A percentile compares a stretch with the other conserved stretches of the same genome.
phyloP scores from a whole-genome alignment of 257 asterid species.

The Solanum etuberosum region DNA sequence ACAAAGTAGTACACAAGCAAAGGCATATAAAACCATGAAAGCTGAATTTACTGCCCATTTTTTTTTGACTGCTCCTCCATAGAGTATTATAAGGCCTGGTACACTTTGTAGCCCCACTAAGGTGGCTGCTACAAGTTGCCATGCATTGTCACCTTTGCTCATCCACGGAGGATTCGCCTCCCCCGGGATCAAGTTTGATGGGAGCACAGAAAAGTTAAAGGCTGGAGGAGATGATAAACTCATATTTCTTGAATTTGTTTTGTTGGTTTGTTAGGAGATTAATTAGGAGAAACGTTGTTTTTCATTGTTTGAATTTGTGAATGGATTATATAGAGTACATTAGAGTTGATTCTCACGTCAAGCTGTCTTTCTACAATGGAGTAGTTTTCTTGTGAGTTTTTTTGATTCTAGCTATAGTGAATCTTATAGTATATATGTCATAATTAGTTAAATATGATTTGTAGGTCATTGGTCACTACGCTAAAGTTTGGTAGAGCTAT shows the following conservation, averaged over 20 bases:
- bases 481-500: not conserved
- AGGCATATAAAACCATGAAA: slow-evolving; percentile 63
- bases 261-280: not conserved
- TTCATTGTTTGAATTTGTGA: not conserved
- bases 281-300: not conserved
- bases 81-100: slow-evolving; percentile 51
- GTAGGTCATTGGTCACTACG: slow-evolving; percentile 6
- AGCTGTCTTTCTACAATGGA: slow-evolving; percentile 14
- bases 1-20: slow-evolving; percentile 49
- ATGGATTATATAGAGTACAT: not conserved
- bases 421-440: not conserved
- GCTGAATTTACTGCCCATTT: slow-evolving; percentile 77
- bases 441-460: not conserved
- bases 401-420: not conserved
- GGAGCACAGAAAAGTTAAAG: slow-evolving; percentile 8
- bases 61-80: slow-evolving; percentile 63
- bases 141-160: slow-evolving; percentile 63
- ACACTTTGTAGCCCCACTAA: slow-evolving; percentile 55
- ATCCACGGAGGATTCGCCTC: slow-evolving; percentile 38
- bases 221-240: not conserved
- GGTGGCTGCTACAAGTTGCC: slow-evolving; percentile 62
- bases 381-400: slow-evolving; percentile 5
- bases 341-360: slow-evolving; percentile 30
- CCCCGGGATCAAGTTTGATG: slow-evolving; percentile 14
- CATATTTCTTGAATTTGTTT: not conserved